Conservation (phyloP, 805 yeast genomes). For the Candida montana region DNA sequence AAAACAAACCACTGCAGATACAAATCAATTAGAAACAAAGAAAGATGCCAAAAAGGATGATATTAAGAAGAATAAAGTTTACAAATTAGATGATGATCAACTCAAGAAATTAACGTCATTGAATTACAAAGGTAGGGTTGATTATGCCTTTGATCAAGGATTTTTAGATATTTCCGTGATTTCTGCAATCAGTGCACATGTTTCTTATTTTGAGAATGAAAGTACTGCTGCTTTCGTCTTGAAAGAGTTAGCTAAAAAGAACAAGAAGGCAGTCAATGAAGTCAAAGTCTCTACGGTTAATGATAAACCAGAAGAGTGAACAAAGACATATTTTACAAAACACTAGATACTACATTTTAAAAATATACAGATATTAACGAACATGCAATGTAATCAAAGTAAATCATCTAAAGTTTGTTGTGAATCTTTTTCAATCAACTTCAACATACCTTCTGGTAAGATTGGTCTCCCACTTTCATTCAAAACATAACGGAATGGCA, state of each 20-base stretch:
- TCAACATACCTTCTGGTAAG: constrained; percentile 87
- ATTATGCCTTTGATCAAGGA: constrained; percentile 73
- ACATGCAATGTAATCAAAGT: constrained; percentile 11
- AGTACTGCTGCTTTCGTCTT: constrained; percentile 79
- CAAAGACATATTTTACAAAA: no score
- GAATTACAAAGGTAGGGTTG: constrained; percentile 75
- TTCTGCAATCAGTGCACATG: constrained; percentile 82
- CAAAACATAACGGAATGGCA: constrained; percentile 91
- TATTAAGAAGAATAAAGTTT: not conserved
- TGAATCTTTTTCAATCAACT: constrained; percentile 77
- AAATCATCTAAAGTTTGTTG: constrained; percentile 78
- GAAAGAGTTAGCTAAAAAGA: constrained; percentile 41
- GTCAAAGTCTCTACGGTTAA: constrained; percentile 23
- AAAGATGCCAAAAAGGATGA: not conserved
- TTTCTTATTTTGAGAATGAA: constrained; percentile 80
- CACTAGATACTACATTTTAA: not conserved
- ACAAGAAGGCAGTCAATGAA: constrained; percentile 19
- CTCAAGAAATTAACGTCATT: constrained; percentile 37
- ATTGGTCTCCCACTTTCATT: constrained; percentile 66
- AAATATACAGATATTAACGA: not conserved
- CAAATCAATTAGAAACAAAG: not conserved
- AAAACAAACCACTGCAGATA: no score
- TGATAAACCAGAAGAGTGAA: not conserved
- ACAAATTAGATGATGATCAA: constrained; percentile 23
- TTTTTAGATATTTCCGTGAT: constrained; percentile 74